Evolutionary conservation across 2,329 filamentous ascomycete species (phyloP).

Genomic region (Clonostachys sp.): DNA sequence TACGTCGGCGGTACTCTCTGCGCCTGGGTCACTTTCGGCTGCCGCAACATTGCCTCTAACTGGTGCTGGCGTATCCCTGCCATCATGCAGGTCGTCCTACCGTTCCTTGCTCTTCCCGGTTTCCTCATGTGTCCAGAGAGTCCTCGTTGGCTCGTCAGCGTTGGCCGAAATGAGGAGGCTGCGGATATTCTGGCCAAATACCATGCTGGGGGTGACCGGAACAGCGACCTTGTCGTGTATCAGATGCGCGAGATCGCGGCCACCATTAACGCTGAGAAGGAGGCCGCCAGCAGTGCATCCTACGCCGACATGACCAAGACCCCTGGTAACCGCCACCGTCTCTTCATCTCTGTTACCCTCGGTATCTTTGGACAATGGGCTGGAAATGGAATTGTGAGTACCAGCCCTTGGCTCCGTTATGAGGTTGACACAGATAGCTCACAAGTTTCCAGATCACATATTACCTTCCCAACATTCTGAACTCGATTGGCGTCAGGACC

Average conservation of each 20-base stretch:
- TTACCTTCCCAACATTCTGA: slow-evolving; percentile 31
- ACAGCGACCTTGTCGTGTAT: slow-evolving; percentile 59
- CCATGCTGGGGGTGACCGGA: slow-evolving; percentile 55
- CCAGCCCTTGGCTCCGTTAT: no score
- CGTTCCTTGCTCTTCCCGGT: slow-evolving; percentile 56
- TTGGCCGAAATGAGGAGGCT: slow-evolving; percentile 59
- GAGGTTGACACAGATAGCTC: slow-evolving; percentile 7
- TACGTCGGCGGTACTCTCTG: slow-evolving; percentile 35
- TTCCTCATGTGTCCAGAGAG: slow-evolving; percentile 67
- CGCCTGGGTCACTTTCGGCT: slow-evolving; percentile 34
- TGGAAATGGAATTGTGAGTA: slow-evolving; percentile 53
- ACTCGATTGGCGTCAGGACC: slow-evolving; percentile 27
- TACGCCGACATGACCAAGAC: slow-evolving; percentile 60
- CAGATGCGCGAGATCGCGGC: slow-evolving; percentile 64
- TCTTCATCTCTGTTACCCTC: slow-evolving; percentile 57
- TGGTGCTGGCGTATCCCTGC: slow-evolving; percentile 67
- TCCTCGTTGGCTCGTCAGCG: slow-evolving; percentile 60
- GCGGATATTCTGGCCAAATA: slow-evolving; percentile 56
- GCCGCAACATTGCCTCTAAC: slow-evolving; percentile 32
- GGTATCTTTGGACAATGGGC: slow-evolving; percentile 66
- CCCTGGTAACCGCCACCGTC: slow-evolving; percentile 58
- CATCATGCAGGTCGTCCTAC: slow-evolving; percentile 57
- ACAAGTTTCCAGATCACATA: slow-evolving; percentile 13
- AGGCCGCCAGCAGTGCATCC: slow-evolving; percentile 38
- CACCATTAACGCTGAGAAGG: slow-evolving; percentile 54